phyloP scores from a whole-genome alignment of 371 early-diverging fungal species.

The Mortierella sp. region DNA sequence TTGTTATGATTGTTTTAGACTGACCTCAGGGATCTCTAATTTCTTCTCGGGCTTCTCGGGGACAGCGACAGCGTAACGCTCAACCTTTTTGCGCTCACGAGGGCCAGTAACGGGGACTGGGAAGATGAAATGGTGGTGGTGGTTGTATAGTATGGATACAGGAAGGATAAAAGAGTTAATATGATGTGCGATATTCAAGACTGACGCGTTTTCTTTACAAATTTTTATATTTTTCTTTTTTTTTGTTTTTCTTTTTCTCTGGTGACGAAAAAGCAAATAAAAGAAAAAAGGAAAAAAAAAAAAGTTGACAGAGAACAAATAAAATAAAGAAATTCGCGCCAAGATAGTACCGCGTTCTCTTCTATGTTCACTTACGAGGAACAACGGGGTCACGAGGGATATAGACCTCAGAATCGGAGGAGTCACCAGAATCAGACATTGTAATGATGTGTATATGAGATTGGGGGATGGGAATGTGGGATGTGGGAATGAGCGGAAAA shows the following conservation, averaged over 20 bases:
- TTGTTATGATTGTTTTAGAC: background rate
- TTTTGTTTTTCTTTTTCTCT: constrained; percentile 7
- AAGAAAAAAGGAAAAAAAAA: constrained; percentile 5
- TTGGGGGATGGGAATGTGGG: background rate
- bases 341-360: constrained; percentile 1
- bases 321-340: too few relatives aligned
- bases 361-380: constrained; percentile 35
- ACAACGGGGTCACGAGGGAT: constrained; percentile 57
- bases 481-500: background rate
- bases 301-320: background rate
- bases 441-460: background rate
- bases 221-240: background rate
- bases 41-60: constrained; percentile 38
- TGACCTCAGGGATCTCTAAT: constrained; percentile 44
- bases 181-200: background rate
- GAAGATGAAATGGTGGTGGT: too few relatives aligned
- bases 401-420: constrained; percentile 56
- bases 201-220: background rate
- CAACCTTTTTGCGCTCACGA: constrained; percentile 52
- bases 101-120: constrained; percentile 49
- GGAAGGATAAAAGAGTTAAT: background rate
- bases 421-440: constrained; percentile 51
- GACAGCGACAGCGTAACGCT: constrained; percentile 35
- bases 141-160: background rate
- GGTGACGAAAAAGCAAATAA: constrained; percentile 8